Evolutionary conservation across 306 rosid genomes (phyloP), one percentile per base, ranked within the genome.

Genomic region (Cucurbita pepo): DNA sequence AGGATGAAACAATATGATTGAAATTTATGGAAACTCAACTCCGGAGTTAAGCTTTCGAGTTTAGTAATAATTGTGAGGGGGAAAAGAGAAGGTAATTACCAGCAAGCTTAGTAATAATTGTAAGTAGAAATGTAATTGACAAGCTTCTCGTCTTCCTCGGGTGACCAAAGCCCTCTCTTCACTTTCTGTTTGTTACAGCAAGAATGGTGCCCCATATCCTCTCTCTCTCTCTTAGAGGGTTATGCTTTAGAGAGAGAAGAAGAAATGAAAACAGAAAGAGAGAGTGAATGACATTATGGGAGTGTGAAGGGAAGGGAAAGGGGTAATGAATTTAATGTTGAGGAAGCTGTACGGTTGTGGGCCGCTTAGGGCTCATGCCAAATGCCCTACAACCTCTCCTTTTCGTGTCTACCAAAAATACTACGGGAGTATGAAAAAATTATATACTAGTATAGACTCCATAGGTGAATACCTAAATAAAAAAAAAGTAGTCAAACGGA

Each of bases 101-200:
- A 21, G 96, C 95, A 83, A 82, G 99, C 80, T 88, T 89, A 7
- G 99, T n/a, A n/a, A n/a, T n/a, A n/a, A n/a, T n/a, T n/a, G n/a
- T 91, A 84, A 75, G 88, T 85, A 16, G 97, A 81, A 77, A 94
- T 91, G 78, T 91, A 94, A 87, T 83, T 87, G 78, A 91, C 76
- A 82, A 94, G 99, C 41, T 94, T 94, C 77, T 94, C 98, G 84
- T 94, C 98, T 79, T 94, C 98, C 51, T 94, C 98, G 0, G 99
- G 97, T 50, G 99, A 94, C 99, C 99, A 94, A 11, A 94, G 52
- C 19, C 99, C 99, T 65, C 99, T 90, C 88, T 94, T 94, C 76
- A 91, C 99, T 78, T 94, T 89, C 92, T 91, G 97, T 79, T 91
- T 94, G 88, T 86, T 94, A 80, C 99, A 91, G 82, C 99, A 94